Percentiles rank a stretch among this genome's conserved stretches.
These are phyloP conservation scores for Phlebiopsis gigantea DNA, from an alignment of 768 basidiomycete genomes.

Conservation along the genomic window DNA sequence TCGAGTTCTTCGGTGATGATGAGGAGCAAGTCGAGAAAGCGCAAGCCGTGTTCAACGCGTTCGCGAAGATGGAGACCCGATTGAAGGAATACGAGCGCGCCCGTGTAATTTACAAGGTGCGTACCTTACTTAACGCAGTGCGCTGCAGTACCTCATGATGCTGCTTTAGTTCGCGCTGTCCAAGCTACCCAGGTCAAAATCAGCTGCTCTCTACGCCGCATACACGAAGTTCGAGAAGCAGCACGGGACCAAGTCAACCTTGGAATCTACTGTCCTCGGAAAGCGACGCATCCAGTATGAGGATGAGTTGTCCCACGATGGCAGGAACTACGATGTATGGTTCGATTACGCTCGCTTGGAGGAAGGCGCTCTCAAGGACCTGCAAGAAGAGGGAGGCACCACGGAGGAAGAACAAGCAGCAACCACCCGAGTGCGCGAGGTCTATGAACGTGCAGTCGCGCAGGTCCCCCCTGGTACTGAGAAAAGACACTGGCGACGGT, in stretches of 20 bases:
- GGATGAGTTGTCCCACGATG: conserved; percentile 88
- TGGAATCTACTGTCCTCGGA: conserved; percentile 92
- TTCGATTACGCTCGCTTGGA: conserved; percentile 94
- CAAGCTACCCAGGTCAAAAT: conserved; percentile 89
- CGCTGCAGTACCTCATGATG: not conserved
- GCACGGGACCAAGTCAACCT: conserved; percentile 80
- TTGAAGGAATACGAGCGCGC: conserved; percentile 96
- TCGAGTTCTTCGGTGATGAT: conserved; percentile 61
- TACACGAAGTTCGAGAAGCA: conserved; percentile 99
- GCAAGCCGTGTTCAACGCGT: conserved; percentile 87
- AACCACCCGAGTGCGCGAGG: conserved; percentile 71
- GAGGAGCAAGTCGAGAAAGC: conserved; percentile 69
- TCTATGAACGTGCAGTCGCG: conserved; percentile 93
- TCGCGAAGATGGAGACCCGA: conserved; percentile 96
- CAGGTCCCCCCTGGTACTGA: conserved; percentile 93
- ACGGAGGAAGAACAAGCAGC: conserved; percentile 64
- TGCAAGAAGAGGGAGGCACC: conserved; percentile 70
- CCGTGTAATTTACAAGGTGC: conserved; percentile 92
- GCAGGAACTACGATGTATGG: conserved; percentile 96
- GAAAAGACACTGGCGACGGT: conserved; percentile 88
- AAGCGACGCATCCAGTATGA: conserved; percentile 99
- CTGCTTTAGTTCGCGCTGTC: conserved; percentile 81
- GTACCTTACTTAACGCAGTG: conserved; percentile 16
- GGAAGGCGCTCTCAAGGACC: conserved; percentile 76
- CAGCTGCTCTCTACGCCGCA: conserved; percentile 78